Evolutionary conservation across 106 monocot species (phyloP).

Genomic region (Posidonia australis): DNA sequence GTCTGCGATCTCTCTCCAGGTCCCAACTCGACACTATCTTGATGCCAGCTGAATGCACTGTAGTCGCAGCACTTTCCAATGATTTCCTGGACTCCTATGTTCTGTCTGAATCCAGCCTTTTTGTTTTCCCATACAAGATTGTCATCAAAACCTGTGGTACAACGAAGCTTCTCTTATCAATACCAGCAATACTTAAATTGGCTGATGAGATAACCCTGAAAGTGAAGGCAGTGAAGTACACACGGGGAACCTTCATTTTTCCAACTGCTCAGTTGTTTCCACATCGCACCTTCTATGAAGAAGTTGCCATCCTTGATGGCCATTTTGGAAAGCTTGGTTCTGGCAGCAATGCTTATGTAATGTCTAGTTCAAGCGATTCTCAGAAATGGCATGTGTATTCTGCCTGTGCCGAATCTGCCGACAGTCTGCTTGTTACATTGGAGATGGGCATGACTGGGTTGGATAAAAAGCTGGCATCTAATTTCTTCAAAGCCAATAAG

Average conservation of each 20-base stretch:
- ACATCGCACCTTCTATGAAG: constrained; percentile 75
- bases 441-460: constrained; percentile 98
- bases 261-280: constrained; percentile 74
- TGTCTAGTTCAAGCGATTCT: constrained; percentile 35
- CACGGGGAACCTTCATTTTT: constrained; percentile 75
- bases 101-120: constrained; percentile 94
- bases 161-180: constrained; percentile 66
- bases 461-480: constrained; percentile 29
- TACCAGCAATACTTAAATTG: constrained; percentile 70
- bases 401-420: constrained; percentile 29
- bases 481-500: constrained; percentile 57
- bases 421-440: constrained; percentile 55
- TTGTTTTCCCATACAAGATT: constrained; percentile 66
- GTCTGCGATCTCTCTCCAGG: constrained; percentile 57
- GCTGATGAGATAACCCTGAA: constrained; percentile 35
- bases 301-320: constrained; percentile 47
- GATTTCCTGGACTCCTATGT: constrained; percentile 83
- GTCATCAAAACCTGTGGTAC: constrained; percentile 93
- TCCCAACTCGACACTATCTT: constrained; percentile 65
- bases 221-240: constrained; percentile 58
- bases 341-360: constrained; percentile 57
- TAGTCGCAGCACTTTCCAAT: constrained; percentile 76
- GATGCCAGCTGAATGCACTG: constrained; percentile 62
- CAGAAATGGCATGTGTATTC: constrained; percentile 88
- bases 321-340: constrained; percentile 50